phyloP scores from a whole-genome alignment of 75 land plant species.

The Pinus taeda region DNA sequence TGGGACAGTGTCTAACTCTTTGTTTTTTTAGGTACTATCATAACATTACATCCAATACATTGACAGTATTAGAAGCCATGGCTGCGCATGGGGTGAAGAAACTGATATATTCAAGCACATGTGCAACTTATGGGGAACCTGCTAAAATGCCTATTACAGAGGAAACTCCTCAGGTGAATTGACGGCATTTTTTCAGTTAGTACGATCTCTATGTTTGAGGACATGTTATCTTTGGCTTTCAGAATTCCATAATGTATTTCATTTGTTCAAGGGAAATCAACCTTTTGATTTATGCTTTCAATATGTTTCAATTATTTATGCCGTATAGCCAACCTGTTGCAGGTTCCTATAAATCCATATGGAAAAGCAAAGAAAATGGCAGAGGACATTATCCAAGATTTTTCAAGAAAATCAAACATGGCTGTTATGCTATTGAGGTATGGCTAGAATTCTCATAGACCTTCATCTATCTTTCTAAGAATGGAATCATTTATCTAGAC shows the following conservation, averaged over 20 bases:
- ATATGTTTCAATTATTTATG: background rate
- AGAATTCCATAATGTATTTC: background rate
- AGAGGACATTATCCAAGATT: conserved; percentile 90
- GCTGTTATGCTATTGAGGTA: conserved; percentile 89
- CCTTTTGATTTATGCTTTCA: background rate
- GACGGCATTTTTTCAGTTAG: background rate
- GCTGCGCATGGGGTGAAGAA: conserved; percentile 63
- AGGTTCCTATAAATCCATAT: conserved; percentile 94
- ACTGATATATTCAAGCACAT: conserved; percentile 83
- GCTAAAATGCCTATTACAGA: conserved; percentile 88
- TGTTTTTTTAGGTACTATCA: conserved; percentile 66
- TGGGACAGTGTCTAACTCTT: background rate
- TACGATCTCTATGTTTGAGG: background rate
- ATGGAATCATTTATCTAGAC: conserved; percentile 2
- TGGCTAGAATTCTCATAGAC: background rate
- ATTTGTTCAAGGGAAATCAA: background rate
- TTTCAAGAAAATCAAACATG: conserved; percentile 69
- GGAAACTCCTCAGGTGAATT: conserved; percentile 78
- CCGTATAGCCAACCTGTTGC: conserved; percentile 5
- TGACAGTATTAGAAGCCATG: conserved; percentile 80
- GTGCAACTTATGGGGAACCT: conserved; percentile 93
- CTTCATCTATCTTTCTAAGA: background rate
- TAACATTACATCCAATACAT: conserved; percentile 80
- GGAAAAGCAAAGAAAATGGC: conserved; percentile 99
- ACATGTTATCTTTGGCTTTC: background rate